Percentiles rank a stretch among this genome's conserved stretches.
These are phyloP conservation scores for Talaromyces nanjingensis DNA, from an alignment of 495 filamentous ascomycete genomes.

Conservation along the genomic window DNA sequence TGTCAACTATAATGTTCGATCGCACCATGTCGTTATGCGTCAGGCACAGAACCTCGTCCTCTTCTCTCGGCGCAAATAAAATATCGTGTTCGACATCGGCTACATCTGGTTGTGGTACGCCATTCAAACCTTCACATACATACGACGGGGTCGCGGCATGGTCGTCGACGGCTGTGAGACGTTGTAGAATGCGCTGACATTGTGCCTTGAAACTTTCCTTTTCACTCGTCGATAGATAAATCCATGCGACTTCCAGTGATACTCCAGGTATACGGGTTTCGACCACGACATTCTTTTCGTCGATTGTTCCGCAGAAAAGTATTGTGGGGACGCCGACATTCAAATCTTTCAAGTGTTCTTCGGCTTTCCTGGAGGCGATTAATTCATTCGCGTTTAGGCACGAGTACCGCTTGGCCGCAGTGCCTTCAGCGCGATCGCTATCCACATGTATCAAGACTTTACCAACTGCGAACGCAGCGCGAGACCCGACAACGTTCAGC, in stretches of 20 bases:
- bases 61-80: slow-evolving; percentile 22
- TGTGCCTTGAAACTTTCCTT: slow-evolving; percentile 29
- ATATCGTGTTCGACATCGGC: slow-evolving; percentile 24
- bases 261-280: slow-evolving; percentile 38
- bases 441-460: slow-evolving; percentile 37
- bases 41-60: slow-evolving; percentile 22
- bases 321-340: slow-evolving; percentile 32
- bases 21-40: slow-evolving; percentile 34
- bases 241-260: slow-evolving; percentile 37
- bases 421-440: slow-evolving; percentile 17
- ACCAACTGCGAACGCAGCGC: slow-evolving; percentile 32
- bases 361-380: slow-evolving; percentile 31
- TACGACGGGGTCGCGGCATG: slow-evolving; percentile 28
- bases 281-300: slow-evolving; percentile 34
- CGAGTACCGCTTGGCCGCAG: slow-evolving; percentile 31
- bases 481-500: slow-evolving; percentile 23
- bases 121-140: slow-evolving; percentile 30
- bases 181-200: slow-evolving; percentile 27
- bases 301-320: slow-evolving; percentile 33
- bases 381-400: slow-evolving; percentile 53
- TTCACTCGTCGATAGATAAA: slow-evolving; percentile 27
- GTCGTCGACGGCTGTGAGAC: slow-evolving; percentile 20
- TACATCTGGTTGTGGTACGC: slow-evolving; percentile 20
- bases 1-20: slow-evolving; percentile 33
- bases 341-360: slow-evolving; percentile 26